phyloP scores from a whole-genome alignment of 371 early-diverging fungal species.

The Mortierella sp. region DNA sequence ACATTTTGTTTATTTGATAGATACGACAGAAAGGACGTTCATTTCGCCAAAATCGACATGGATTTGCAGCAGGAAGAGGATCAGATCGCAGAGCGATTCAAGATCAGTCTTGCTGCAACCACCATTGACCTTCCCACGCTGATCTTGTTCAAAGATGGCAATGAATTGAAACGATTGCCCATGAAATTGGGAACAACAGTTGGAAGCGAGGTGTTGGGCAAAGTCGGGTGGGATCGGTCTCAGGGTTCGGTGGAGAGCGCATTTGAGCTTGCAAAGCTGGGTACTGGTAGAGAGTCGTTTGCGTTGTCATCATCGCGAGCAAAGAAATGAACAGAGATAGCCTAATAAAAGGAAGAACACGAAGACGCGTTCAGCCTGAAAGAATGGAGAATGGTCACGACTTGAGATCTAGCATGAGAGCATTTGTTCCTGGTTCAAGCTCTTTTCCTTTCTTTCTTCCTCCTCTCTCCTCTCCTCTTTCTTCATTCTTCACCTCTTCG shows the following conservation, averaged over 20 bases:
- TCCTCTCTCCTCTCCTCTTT: not conserved
- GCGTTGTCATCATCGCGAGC: not conserved
- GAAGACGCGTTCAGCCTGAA: too few species aligned
- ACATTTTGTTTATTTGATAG: too few species aligned
- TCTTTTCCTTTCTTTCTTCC: constrained; percentile 3
- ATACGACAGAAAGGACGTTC: constrained; percentile 32
- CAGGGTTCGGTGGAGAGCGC: constrained; percentile 29
- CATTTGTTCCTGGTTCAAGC: not conserved
- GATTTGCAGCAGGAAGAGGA: constrained; percentile 33
- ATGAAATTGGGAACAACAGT: constrained; percentile 33
- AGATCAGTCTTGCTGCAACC: constrained; percentile 40
- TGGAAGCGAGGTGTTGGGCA: constrained; percentile 46
- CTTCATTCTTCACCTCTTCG: not conserved
- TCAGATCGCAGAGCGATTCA: constrained; percentile 38
- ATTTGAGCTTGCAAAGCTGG: constrained; percentile 38
- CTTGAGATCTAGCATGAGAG: too few species aligned
- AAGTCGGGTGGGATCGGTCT: constrained; percentile 54
- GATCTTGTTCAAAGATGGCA: constrained; percentile 47
- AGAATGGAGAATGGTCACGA: too few species aligned
- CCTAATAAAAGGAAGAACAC: too few species aligned
- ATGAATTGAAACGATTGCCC: constrained; percentile 36
- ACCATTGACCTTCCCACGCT: constrained; percentile 46
- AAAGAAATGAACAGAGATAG: not conserved
- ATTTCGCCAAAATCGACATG: constrained; percentile 50
- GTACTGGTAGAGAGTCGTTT: constrained; percentile 48